These are phyloP conservation scores for Solanum okadae DNA, from an alignment of 257 asterid genomes.

Conservation along the genomic window DNA sequence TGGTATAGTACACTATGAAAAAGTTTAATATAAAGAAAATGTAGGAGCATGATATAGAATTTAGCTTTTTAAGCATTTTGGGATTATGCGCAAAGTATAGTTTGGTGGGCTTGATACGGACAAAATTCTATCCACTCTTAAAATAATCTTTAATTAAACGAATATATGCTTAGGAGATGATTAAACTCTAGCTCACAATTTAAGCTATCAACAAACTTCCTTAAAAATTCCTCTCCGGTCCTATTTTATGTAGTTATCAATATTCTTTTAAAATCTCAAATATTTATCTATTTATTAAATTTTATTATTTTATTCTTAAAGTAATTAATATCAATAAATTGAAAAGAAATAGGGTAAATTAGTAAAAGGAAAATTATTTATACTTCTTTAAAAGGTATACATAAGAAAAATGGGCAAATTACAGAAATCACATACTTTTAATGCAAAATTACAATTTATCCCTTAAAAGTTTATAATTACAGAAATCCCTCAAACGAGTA, in stretches of 20 bases:
- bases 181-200: background rate
- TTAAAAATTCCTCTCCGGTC: background rate
- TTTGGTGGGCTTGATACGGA: background rate
- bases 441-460: no score
- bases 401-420: no score
- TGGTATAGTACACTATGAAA: background rate
- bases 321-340: no score
- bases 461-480: no score
- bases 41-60: background rate
- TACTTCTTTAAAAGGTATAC: no score
- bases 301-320: no score
- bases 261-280: background rate
- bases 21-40: background rate
- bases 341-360: no score
- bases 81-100: background rate
- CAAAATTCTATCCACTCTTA: background rate
- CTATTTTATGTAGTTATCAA: no score
- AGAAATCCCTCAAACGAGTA: no score
- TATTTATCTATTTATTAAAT: background rate
- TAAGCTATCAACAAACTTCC: background rate
- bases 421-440: no score
- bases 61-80: background rate
- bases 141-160: background rate
- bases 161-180: background rate
- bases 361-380: no score